A percentile compares a stretch with the other conserved stretches of the same genome.
These are phyloP conservation scores for Calonectria pteridis DNA, from an alignment of 2,329 filamentous ascomycete genomes.

Conservation along the genomic window DNA sequence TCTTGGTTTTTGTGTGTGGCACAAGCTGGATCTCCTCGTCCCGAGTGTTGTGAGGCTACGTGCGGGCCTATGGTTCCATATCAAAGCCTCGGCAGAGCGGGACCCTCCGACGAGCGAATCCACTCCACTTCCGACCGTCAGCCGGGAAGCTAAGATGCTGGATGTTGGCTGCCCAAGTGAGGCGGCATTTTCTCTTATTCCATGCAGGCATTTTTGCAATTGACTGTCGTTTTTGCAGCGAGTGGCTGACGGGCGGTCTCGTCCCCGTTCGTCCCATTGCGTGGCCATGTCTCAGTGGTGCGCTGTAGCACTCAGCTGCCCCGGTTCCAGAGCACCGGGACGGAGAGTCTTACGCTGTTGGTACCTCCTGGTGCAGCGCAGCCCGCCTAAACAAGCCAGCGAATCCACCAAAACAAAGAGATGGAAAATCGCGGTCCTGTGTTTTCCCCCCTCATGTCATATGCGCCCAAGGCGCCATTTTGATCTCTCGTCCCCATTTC, in stretches of 20 bases:
- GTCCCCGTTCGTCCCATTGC: not conserved
- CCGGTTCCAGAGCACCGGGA: constrained; percentile 9
- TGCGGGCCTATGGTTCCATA: constrained; percentile 22
- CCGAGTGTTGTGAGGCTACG: not conserved
- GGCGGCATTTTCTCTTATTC: not conserved
- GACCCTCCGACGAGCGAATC: constrained; percentile 38
- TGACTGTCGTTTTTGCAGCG: not conserved
- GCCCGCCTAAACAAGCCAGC: not conserved
- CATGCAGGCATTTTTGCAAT: not conserved
- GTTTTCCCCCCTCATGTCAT: constrained; percentile 2
- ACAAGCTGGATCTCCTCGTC: constrained; percentile 18
- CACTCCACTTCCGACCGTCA: constrained; percentile 30
- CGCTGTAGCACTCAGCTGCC: not conserved
- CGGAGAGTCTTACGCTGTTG: not conserved
- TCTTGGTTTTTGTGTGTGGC: constrained; percentile 8
- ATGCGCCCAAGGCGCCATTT: constrained; percentile 8
- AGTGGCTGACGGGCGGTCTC: not conserved
- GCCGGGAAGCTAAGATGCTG: constrained; percentile 6
- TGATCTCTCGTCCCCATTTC: not conserved
- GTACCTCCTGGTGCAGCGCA: not conserved
- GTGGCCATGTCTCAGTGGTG: constrained; percentile 14
- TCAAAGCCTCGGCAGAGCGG: constrained; percentile 28
- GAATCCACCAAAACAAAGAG: not conserved
- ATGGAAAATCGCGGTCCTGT: not conserved
- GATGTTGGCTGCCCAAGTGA: not conserved